These are phyloP conservation scores for Penicillium paradoxum DNA, from an alignment of 495 filamentous ascomycete genomes.

Conservation along the genomic window DNA sequence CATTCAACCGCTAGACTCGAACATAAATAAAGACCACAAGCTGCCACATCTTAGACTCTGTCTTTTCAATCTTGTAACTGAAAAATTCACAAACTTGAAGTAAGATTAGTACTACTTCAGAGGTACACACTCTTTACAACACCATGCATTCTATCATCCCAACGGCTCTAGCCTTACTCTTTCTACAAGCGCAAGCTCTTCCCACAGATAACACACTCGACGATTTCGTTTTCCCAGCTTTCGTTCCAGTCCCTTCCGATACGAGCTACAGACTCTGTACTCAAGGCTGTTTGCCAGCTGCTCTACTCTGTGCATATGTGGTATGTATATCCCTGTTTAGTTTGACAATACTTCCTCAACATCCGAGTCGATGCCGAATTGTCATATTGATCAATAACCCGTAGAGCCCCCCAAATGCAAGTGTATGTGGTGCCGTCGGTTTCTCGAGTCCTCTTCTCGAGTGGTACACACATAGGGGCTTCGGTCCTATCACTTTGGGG, in stretches of 20 bases:
- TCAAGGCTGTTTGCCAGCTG: background rate
- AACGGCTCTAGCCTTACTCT: background rate
- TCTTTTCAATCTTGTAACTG: background rate
- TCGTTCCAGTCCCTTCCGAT: background rate
- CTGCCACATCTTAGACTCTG: background rate
- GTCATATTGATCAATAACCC: background rate
- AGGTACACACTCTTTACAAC: no score
- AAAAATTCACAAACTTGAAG: background rate
- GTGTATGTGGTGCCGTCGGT: background rate
- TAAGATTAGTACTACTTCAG: no score
- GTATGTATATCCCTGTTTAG: background rate
- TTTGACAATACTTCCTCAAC: background rate
- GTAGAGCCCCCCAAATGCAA: background rate
- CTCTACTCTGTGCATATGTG: background rate
- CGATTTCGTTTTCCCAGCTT: background rate
- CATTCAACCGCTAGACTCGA: background rate
- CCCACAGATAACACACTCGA: background rate
- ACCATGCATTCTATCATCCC: background rate
- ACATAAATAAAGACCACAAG: background rate
- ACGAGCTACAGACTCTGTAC: background rate
- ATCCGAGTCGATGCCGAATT: background rate
- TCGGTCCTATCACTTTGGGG: background rate
- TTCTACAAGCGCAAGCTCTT: background rate
- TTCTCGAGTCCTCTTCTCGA: conserved; percentile 2
- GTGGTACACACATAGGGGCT: conserved; percentile 3